Percentiles rank a stretch among this genome's conserved stretches.
Evolutionary conservation across 768 basidiomycete genomes (phyloP).

Genomic region (Candolleomyces eurysporus): DNA sequence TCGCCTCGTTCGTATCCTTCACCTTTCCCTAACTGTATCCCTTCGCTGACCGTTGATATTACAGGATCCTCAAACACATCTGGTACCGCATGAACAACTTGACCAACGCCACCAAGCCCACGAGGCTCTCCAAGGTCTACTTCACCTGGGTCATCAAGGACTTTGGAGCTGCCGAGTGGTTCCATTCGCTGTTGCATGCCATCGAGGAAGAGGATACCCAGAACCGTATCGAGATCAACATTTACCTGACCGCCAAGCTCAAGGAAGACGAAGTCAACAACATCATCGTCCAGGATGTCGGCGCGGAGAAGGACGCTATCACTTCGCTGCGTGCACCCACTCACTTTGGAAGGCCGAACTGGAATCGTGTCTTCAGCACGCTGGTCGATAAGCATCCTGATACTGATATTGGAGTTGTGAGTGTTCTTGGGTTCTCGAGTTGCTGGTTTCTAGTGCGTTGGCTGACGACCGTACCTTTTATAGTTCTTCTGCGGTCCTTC

Average conservation of each 20-base stretch:
- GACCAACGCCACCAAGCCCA: conserved; percentile 60
- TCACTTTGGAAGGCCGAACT: conserved; percentile 89
- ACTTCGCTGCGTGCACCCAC: conserved; percentile 88
- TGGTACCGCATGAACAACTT: conserved; percentile 97
- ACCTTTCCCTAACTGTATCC: neutral
- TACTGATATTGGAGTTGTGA: conserved; percentile 85
- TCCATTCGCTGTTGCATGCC: conserved; percentile 89
- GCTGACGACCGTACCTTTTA: neutral
- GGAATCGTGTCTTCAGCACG: conserved; percentile 71
- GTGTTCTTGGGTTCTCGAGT: conserved; percentile 19
- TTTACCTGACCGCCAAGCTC: conserved; percentile 88
- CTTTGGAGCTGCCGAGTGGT: conserved; percentile 88
- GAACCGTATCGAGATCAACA: conserved; percentile 89
- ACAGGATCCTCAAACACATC: conserved; percentile 83
- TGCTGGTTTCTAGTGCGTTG: neutral
- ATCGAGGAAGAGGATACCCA: conserved; percentile 90
- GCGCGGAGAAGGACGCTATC: conserved; percentile 89
- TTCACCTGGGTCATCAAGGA: conserved; percentile 97
- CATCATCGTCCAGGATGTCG: conserved; percentile 91
- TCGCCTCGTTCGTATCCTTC: conserved; percentile 64
- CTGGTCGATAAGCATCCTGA: conserved; percentile 82
- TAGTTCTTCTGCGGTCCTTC: conserved; percentile 88
- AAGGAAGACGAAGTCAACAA: conserved; percentile 94
- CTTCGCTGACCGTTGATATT: conserved; percentile 1
- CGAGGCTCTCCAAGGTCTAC: conserved; percentile 86